Evolutionary conservation across 2,329 filamentous ascomycete genomes (phyloP).

Genomic region (Fusarium equiseti): DNA sequence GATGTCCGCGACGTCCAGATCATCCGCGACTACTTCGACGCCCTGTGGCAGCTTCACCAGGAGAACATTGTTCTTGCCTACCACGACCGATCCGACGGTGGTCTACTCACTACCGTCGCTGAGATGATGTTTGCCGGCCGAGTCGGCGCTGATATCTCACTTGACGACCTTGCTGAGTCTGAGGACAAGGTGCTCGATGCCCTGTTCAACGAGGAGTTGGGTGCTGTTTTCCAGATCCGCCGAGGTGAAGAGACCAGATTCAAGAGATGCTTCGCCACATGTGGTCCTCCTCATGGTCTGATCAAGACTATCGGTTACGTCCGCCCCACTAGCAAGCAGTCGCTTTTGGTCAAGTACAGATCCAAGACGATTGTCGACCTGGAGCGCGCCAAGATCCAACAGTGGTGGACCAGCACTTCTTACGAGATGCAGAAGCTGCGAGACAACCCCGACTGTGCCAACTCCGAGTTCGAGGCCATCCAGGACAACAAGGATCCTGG

Average conservation of each 20-base stretch:
- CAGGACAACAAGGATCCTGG: constrained; percentile 82
- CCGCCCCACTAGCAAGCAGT: constrained; percentile 76
- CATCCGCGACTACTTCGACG: constrained; percentile 92
- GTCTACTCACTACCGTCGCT: constrained; percentile 87
- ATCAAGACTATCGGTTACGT: constrained; percentile 88
- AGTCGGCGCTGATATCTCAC: constrained; percentile 85
- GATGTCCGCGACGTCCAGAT: constrained; percentile 86
- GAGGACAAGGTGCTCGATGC: constrained; percentile 76
- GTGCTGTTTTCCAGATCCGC: constrained; percentile 94
- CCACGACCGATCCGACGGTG: constrained; percentile 94
- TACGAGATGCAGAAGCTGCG: constrained; percentile 90
- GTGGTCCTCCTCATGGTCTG: constrained; percentile 82
- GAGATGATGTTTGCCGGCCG: constrained; percentile 99
- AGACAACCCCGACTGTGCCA: constrained; percentile 88
- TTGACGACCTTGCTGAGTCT: constrained; percentile 78
- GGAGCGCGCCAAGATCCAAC: constrained; percentile 79
- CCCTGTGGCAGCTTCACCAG: constrained; percentile 73
- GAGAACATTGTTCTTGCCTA: constrained; percentile 83
- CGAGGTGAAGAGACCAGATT: constrained; percentile 87
- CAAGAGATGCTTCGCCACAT: constrained; percentile 90
- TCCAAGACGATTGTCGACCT: constrained; percentile 76
- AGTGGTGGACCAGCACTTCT: constrained; percentile 89
- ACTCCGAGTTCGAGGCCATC: constrained; percentile 83
- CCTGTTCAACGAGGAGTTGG: constrained; percentile 96
- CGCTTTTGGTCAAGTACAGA: constrained; percentile 79